These are phyloP conservation scores for Globisporangium middletonii DNA, from an alignment of 352 stramenopile species.

Conservation along the genomic window DNA sequence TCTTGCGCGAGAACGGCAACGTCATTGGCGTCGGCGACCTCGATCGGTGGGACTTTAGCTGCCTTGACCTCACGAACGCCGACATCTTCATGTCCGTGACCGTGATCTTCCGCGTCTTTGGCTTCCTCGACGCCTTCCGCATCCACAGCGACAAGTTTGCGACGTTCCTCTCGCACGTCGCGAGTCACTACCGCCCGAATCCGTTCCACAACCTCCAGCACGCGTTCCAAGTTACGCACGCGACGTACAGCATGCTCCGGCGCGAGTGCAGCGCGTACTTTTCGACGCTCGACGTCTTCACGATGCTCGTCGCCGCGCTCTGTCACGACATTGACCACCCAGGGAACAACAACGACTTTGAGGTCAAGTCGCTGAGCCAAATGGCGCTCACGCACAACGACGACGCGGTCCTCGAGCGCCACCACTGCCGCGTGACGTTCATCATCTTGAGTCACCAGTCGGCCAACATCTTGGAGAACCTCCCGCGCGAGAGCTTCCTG, in stretches of 20 bases:
- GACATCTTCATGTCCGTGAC: conserved; percentile 35
- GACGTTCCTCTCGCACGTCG: conserved; percentile 43
- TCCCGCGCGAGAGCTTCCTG: conserved; percentile 42
- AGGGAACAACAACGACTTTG: conserved; percentile 81
- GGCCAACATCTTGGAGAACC: conserved; percentile 63
- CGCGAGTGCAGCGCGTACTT: conserved; percentile 56
- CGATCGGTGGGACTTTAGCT: conserved; percentile 50
- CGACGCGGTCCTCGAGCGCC: conserved; percentile 75
- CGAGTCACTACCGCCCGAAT: conserved; percentile 67
- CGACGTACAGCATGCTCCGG: conserved; percentile 50
- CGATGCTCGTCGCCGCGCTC: conserved; percentile 65
- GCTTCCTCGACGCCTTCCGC: conserved; percentile 46
- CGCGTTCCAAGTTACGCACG: conserved; percentile 58
- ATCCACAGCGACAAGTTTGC: conserved; percentile 52
- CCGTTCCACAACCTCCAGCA: conserved; percentile 83
- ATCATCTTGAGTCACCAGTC: conserved; percentile 72
- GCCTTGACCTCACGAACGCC: conserved; percentile 22
- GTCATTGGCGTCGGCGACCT: conserved; percentile 33
- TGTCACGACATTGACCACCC: conserved; percentile 84
- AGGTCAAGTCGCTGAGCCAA: conserved; percentile 60
- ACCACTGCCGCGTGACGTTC: conserved; percentile 72
- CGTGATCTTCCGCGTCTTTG: conserved; percentile 41
- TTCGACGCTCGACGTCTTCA: conserved; percentile 58
- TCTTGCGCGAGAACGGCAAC: conserved; percentile 48
- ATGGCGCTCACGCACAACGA: conserved; percentile 85